Evolutionary conservation across 768 basidiomycete species (phyloP), one percentile per base, ranked within the genome.

Genomic region (Boletellus emodensis): DNA sequence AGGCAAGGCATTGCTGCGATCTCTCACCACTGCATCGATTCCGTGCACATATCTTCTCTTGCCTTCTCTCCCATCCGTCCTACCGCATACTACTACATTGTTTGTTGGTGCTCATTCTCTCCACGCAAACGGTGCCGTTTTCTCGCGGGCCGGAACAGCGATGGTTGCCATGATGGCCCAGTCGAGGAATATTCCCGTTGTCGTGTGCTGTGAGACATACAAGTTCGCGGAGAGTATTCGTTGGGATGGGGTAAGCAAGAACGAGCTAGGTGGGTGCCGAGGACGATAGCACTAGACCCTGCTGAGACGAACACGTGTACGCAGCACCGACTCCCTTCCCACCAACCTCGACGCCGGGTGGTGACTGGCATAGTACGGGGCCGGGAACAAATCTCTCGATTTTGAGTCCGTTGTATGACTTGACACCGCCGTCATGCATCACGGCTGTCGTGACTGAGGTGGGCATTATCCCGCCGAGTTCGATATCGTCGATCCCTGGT

Each of bases 181-280:
- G 67, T 82, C 83, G 41, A 81, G 87, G 60, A 85, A 84, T 20
- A 87, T 97, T 0, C 95, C 96, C 5, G 94, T 98, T 7, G 82
- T 99, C 33, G 93, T 96, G 22, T 97, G 94, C 56, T 96, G 94
- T 60, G 96, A 98, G 71, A 99, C 96, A 4, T 98, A 98, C 74
- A 99, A 99, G 68, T 98, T 94, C 61, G 89, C 90, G 15, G 95
- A 98, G 59, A 83, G 83, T 32, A 86, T 98, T 26, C 85, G 90
- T 68, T 75, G 98, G 48, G 96, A 99, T 67, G 88, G 88, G 17
- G 94, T 99, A 59, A 92, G 89, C 39, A 93, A 90, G 69, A 99
- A 99, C 61, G 96, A 99, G 70, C 74, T 97, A 36, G 96, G 95
- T 90, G 57, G 65, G 80, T 28, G 41, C 3, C 3, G 10, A 34